These are phyloP conservation scores for Geoglossum cookeanum DNA, from an alignment of 2,329 filamentous ascomycete species.

Conservation along the genomic window DNA sequence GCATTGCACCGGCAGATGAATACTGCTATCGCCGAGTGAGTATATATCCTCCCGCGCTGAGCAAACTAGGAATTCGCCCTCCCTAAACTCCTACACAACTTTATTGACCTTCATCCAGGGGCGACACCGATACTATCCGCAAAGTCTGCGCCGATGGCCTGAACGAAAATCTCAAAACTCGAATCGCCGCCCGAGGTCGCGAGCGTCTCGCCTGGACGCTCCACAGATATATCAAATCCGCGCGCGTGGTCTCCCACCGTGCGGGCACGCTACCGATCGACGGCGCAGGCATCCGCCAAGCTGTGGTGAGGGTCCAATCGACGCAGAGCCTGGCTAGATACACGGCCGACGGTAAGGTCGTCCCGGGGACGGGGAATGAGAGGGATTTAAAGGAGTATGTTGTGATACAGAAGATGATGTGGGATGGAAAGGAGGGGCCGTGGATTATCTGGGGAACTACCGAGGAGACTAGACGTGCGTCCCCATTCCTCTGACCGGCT, in stretches of 20 bases:
- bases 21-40: constrained; percentile 32
- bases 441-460: constrained; percentile 51
- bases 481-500: not conserved
- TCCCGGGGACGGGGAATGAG: constrained; percentile 30
- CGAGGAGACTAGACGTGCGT: constrained; percentile 22
- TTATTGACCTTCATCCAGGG: constrained; percentile 14
- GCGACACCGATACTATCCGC: constrained; percentile 32
- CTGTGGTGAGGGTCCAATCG: constrained; percentile 39
- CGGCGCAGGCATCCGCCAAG: constrained; percentile 32
- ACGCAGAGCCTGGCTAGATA: constrained; percentile 33
- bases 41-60: not conserved
- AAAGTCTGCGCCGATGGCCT: constrained; percentile 36
- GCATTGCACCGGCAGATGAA: constrained; percentile 42
- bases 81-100: constrained; percentile 2
- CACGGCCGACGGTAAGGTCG: constrained; percentile 21
- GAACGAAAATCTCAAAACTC: constrained; percentile 29
- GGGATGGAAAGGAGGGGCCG: constrained; percentile 24
- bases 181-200: constrained; percentile 32
- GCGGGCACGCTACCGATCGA: constrained; percentile 28
- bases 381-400: constrained; percentile 44
- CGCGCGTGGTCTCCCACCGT: constrained; percentile 36
- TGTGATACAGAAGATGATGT: constrained; percentile 36
- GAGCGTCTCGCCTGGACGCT: constrained; percentile 35
- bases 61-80: not conserved
- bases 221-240: constrained; percentile 29